A percentile compares a stretch with the other conserved stretches of the same genome.
Conservation (phyloP, 179 eudicot species). For the Spergularia azorica region DNA sequence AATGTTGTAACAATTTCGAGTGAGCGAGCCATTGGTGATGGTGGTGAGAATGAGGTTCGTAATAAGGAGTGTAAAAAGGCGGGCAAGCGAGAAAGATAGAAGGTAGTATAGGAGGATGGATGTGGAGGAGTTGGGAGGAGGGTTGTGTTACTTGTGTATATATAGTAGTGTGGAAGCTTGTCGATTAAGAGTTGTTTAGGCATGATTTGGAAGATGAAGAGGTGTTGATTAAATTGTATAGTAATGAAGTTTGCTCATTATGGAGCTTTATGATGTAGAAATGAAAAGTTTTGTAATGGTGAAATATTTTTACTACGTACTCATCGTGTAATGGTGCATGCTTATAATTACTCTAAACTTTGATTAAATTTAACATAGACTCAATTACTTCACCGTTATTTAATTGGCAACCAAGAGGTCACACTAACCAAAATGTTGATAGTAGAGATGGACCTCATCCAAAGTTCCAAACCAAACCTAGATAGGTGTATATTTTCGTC, state of each 20-base stretch:
- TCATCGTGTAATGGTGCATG: too few relatives aligned
- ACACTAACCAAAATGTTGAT: too few relatives aligned
- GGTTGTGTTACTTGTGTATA: too few relatives aligned
- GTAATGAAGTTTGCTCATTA: background rate
- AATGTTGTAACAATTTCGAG: slow-evolving; percentile 2
- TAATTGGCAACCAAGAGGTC: too few relatives aligned
- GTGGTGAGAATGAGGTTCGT: background rate
- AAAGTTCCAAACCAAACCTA: too few relatives aligned
- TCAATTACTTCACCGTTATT: too few relatives aligned
- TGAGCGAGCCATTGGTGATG: slow-evolving; percentile 14
- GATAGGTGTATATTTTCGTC: too few relatives aligned
- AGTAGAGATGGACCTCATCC: too few relatives aligned
- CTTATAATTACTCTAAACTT: too few relatives aligned
- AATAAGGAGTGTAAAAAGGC: background rate
- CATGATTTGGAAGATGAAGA: slow-evolving; percentile 11
- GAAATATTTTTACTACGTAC: background rate
- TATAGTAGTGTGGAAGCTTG: slow-evolving; percentile 8
- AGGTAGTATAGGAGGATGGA: background rate
- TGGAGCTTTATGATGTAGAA: background rate
- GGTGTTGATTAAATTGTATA: background rate
- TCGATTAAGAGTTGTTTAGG: background rate
- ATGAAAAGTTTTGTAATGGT: slow-evolving; percentile 13
- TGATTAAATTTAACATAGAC: too few relatives aligned
- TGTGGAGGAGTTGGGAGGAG: background rate
- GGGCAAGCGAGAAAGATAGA: background rate